Evolutionary conservation across 1,139 yeast genomes (phyloP), one percentile per base, ranked within the genome.

Genomic region (Suhomyces bolitotheri): DNA sequence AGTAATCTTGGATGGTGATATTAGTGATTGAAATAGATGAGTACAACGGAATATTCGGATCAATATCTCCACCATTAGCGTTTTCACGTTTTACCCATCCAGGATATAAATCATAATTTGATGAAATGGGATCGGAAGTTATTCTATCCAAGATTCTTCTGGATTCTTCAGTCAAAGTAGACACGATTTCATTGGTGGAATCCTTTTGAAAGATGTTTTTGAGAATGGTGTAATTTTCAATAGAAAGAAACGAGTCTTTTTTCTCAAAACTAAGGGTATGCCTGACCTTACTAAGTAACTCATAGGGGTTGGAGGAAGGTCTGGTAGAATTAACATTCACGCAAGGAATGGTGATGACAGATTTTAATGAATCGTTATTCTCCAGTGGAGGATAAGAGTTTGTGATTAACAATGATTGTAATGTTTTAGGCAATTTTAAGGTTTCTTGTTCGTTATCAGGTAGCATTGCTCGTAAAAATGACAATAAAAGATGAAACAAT

Each of bases 1-100:
- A 87, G 54, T 84, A 88, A 54, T 88, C 96, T 58, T 86, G 95
- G 21, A 88, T 77, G 2, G 87, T 73, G 1, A 85, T 82, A 43
- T 85, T 76, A 12, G 76, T 64, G 11, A 83, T 73, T 3, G 71
- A 60, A 2, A 87, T 80, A 20, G 80, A 75, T 4, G 71, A 60
- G 39, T 53, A 63, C 16, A 62, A 49, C 2, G 75, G 73, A 13
- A 67, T 64, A 38, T 66, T 58, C 2, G 58, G 56, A 28, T 54
- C 56, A 33, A 66, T 60, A 36, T 62, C 56, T 2, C 56, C 54
- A 20, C 51, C 55, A 34, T 56, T 60, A 5, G 50, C 47, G 6
- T 31, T 28, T 21, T 25, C 50, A 21, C 52, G 48, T 36, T 48
- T 57, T 44, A 65, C 62, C 82, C 80, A 60, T 40, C 82, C 66